These are phyloP conservation scores for Hanseniaspora meyeri DNA, from an alignment of 805 yeast species.

Conservation along the genomic window DNA sequence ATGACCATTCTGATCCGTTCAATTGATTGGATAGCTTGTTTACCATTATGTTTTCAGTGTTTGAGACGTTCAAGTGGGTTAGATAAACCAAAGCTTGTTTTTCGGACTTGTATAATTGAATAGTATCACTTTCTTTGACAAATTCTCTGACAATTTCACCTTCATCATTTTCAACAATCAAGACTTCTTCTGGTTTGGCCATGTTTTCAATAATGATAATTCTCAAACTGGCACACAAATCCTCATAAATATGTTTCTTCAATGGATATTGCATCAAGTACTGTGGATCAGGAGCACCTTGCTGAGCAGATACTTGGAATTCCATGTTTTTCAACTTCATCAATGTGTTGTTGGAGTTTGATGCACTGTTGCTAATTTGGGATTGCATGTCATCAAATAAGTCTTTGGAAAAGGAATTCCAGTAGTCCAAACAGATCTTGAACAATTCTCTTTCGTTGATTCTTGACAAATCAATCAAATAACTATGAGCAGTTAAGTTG, in stretches of 20 bases:
- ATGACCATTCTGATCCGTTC: conserved; percentile 96
- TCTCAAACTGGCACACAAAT: conserved; percentile 69
- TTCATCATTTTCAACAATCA: conserved; percentile 94
- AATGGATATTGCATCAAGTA: conserved; percentile 64
- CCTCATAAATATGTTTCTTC: conserved; percentile 74
- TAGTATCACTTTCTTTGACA: conserved; percentile 93
- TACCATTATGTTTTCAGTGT: conserved; percentile 88
- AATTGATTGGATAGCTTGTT: conserved; percentile 83
- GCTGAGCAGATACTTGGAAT: conserved; percentile 34
- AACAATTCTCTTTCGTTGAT: conserved; percentile 93
- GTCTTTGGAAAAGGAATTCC: conserved; percentile 76
- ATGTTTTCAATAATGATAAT: conserved; percentile 90
- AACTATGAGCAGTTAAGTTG: conserved; percentile 60
- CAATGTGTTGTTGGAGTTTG: conserved; percentile 39
- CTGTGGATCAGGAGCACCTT: conserved; percentile 82
- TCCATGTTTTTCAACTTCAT: conserved; percentile 47
- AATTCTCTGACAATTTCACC: conserved; percentile 98
- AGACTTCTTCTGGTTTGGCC: conserved; percentile 97
- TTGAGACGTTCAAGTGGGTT: conserved; percentile 88
- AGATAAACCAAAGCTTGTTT: conserved; percentile 89
- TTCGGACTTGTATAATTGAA: conserved; percentile 87
- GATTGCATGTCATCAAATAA: conserved; percentile 77
- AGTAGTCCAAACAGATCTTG: conserved; percentile 89
- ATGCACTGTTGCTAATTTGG: conserved; percentile 54
- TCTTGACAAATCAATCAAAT: conserved; percentile 70